These are phyloP conservation scores for Vigna angularis DNA, from an alignment of 306 rosid species.

Conservation along the genomic window DNA sequence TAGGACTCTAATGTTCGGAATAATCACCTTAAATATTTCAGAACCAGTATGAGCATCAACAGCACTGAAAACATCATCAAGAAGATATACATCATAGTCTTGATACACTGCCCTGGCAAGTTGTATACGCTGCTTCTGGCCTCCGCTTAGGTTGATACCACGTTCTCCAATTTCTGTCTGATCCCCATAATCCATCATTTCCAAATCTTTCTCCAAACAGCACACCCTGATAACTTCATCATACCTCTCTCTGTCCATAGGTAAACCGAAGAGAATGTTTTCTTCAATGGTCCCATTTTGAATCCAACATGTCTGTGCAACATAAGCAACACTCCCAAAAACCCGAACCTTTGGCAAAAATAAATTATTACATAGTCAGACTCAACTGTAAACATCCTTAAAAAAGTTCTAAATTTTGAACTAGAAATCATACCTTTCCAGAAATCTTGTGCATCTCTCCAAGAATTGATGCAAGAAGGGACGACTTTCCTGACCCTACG, in stretches of 20 bases:
- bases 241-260: constrained; percentile 68
- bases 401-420: neutral
- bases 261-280: constrained; percentile 71
- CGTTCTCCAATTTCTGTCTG: constrained; percentile 94
- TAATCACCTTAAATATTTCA: constrained; percentile 74
- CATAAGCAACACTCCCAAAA: constrained; percentile 79
- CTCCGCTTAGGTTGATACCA: constrained; percentile 87
- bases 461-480: constrained; percentile 74
- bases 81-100: constrained; percentile 81
- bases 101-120: constrained; percentile 92
- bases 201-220: constrained; percentile 79
- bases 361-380: constrained; percentile 12
- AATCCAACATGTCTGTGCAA: constrained; percentile 93
- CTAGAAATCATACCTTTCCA: constrained; percentile 62
- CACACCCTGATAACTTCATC: constrained; percentile 68
- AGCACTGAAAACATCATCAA: constrained; percentile 86
- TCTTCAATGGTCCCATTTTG: constrained; percentile 85
- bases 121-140: constrained; percentile 89
- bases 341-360: constrained; percentile 61
- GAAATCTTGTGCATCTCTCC: constrained; percentile 79
- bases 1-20: neutral
- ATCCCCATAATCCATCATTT: constrained; percentile 85
- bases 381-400: neutral
- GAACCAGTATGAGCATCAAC: constrained; percentile 93
- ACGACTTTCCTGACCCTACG: constrained; percentile 89